Conservation (phyloP, 2,329 filamentous ascomycete species). For the Xylaria sp. region DNA sequence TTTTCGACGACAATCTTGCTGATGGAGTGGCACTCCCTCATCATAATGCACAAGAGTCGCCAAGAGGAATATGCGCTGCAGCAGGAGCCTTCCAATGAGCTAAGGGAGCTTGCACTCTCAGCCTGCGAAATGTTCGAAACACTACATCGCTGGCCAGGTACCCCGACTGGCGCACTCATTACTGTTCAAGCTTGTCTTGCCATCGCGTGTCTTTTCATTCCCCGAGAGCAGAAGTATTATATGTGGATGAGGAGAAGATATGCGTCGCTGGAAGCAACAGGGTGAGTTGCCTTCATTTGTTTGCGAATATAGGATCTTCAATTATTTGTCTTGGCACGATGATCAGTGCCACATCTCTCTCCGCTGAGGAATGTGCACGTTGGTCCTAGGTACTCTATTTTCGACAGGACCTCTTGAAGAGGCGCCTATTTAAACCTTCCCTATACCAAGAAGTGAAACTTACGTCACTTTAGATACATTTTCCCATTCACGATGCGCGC, state of each 20-base stretch:
- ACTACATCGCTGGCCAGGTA: slow-evolving; percentile 76
- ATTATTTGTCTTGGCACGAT: not conserved
- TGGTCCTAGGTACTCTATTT: not conserved
- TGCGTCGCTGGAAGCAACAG: slow-evolving; percentile 79
- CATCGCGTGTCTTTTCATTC: slow-evolving; percentile 83
- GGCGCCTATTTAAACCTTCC: not conserved
- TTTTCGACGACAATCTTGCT: slow-evolving; percentile 80
- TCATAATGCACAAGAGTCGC: slow-evolving; percentile 79
- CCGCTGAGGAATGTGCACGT: not conserved
- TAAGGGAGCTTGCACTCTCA: slow-evolving; percentile 72
- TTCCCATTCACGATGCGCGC: slow-evolving; percentile 79
- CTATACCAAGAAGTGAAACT: not conserved
- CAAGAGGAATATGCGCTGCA: slow-evolving; percentile 71
- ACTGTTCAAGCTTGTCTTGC: slow-evolving; percentile 80
- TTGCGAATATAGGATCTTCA: not conserved
- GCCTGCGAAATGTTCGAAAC: slow-evolving; percentile 84
- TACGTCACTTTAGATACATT: slow-evolving; percentile 73
- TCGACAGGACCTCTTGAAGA: not conserved
- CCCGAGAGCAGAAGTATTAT: slow-evolving; percentile 75
- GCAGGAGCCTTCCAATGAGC: slow-evolving; percentile 62
- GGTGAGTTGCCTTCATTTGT: slow-evolving; percentile 65
- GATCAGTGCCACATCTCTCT: slow-evolving; percentile 1
- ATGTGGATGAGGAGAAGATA: slow-evolving; percentile 86
- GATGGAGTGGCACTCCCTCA: slow-evolving; percentile 81
- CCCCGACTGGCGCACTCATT: slow-evolving; percentile 76